A percentile compares a stretch with the other conserved stretches of the same genome.
These are phyloP conservation scores for Nadsonia commutata DNA, from an alignment of 1,139 yeast genomes.

Conservation along the genomic window DNA sequence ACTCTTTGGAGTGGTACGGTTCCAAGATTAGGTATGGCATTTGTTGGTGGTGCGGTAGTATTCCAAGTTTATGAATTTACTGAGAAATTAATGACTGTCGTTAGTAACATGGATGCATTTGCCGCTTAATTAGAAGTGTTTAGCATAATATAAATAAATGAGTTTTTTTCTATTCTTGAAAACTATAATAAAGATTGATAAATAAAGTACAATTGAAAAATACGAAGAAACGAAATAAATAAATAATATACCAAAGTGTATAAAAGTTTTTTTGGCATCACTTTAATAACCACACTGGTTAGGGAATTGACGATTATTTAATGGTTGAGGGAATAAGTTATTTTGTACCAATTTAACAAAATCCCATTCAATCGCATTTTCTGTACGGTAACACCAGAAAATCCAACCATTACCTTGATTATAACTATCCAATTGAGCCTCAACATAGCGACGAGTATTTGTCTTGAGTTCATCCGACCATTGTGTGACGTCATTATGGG, in stretches of 20 bases:
- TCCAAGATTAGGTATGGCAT: constrained; percentile 67
- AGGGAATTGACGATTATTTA: constrained; percentile 47
- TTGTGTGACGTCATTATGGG: constrained; percentile 35
- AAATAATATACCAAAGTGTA: too few relatives aligned
- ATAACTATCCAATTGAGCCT: constrained; percentile 81
- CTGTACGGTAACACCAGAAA: constrained; percentile 84
- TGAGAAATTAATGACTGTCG: constrained; percentile 20
- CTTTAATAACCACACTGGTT: constrained; percentile 41
- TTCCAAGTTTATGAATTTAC: constrained; percentile 40
- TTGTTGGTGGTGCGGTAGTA: constrained; percentile 68
- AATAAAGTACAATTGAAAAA: neutral
- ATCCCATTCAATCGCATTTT: constrained; percentile 79
- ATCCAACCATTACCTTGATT: constrained; percentile 70
- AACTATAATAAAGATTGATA: neutral
- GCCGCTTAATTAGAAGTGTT: too few relatives aligned
- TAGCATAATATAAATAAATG: too few relatives aligned
- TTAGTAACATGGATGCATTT: constrained; percentile 39
- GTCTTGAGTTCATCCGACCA: constrained; percentile 49
- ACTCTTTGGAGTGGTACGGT: constrained; percentile 66
- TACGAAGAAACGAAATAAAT: neutral
- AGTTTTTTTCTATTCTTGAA: too few relatives aligned
- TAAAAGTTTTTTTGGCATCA: too few relatives aligned
- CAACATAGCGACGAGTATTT: constrained; percentile 56
- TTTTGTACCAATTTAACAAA: constrained; percentile 39
- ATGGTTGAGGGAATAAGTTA: constrained; percentile 71